phyloP scores from a whole-genome alignment of 495 filamentous ascomycete genomes.

The Aspergillus sclerotiicarbonarius region DNA sequence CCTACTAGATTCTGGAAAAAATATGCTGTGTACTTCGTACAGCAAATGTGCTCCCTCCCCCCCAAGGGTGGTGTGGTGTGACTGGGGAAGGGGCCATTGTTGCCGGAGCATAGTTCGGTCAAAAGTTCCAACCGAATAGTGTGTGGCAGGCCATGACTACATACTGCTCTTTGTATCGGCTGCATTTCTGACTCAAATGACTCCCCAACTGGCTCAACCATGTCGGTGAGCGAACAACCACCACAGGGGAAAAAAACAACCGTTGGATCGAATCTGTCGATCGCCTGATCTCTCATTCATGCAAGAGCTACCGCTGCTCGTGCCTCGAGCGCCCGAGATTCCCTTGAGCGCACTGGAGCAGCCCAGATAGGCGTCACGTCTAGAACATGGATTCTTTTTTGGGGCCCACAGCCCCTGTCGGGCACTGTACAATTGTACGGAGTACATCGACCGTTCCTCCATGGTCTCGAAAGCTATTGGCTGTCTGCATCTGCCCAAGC shows the following conservation, averaged over 20 bases:
- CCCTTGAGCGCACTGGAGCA: conserved; percentile 24
- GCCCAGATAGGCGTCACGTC: conserved; percentile 28
- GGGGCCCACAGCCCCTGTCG: conserved; percentile 19
- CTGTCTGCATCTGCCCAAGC: conserved; percentile 28
- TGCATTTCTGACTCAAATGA: conserved; percentile 15
- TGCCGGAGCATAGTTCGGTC: conserved; percentile 10
- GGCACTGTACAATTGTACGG: conserved; percentile 10
- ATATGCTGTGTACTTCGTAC: conserved; percentile 17
- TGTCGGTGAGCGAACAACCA: conserved; percentile 38
- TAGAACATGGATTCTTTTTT: conserved; percentile 22
- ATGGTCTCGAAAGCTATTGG: conserved; percentile 26
- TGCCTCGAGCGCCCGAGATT: conserved; percentile 28
- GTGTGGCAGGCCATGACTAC: not conserved
- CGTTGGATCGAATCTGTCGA: conserved; percentile 31
- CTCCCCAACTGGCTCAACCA: conserved; percentile 7
- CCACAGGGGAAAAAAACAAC: conserved; percentile 8
- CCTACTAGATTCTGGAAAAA: conserved; percentile 29
- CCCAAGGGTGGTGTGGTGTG: conserved; percentile 10
- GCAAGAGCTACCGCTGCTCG: conserved; percentile 27
- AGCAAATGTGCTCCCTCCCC: conserved; percentile 15
- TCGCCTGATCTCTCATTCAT: conserved; percentile 34
- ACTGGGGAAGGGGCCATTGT: conserved; percentile 15
- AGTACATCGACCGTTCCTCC: conserved; percentile 10
- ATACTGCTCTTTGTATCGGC: conserved; percentile 8
- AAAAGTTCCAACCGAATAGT: conserved; percentile 10